Evolutionary conservation across 1,139 yeast genomes (phyloP).

Genomic region (Diutina mesorugosa): DNA sequence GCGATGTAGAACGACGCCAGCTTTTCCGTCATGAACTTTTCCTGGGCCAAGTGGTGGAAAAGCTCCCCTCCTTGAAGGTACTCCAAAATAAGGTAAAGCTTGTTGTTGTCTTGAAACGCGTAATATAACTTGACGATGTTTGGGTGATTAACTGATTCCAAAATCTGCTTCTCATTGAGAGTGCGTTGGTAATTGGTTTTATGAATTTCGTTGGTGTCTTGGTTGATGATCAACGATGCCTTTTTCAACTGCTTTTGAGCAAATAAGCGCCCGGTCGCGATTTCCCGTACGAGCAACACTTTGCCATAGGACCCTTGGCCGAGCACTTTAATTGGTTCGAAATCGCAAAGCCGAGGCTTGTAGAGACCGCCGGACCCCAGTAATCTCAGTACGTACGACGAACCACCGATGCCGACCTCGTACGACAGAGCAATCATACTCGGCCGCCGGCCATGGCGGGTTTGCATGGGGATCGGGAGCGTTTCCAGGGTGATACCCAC

Average conservation of each 20-base stretch:
- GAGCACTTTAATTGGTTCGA: constrained; percentile 66
- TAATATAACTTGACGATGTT: constrained; percentile 81
- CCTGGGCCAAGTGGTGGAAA: constrained; percentile 60
- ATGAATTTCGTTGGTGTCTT: constrained; percentile 16
- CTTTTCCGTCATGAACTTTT: constrained; percentile 43
- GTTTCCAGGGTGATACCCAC: not conserved
- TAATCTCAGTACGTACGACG: not conserved
- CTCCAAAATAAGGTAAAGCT: constrained; percentile 69
- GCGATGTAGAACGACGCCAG: constrained; percentile 77
- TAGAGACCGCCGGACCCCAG: constrained; percentile 1
- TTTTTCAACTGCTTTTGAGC: constrained; percentile 86
- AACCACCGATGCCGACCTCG: not conserved
- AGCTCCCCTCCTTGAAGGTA: constrained; percentile 91
- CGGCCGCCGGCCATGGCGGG: not conserved
- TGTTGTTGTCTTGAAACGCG: constrained; percentile 78
- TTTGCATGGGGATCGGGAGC: not conserved
- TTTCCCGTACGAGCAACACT: constrained; percentile 65
- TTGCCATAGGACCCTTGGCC: constrained; percentile 92
- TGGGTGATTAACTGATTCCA: constrained; percentile 40
- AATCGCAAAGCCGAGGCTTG: constrained; percentile 39
- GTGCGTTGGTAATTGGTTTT: constrained; percentile 18
- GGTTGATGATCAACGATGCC: constrained; percentile 39
- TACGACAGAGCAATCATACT: constrained; percentile 1
- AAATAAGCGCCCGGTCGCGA: constrained; percentile 51
- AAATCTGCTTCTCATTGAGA: constrained; percentile 8